Conservation (phyloP, 140 eudicot species). For the Erigeron philadelphicus region DNA sequence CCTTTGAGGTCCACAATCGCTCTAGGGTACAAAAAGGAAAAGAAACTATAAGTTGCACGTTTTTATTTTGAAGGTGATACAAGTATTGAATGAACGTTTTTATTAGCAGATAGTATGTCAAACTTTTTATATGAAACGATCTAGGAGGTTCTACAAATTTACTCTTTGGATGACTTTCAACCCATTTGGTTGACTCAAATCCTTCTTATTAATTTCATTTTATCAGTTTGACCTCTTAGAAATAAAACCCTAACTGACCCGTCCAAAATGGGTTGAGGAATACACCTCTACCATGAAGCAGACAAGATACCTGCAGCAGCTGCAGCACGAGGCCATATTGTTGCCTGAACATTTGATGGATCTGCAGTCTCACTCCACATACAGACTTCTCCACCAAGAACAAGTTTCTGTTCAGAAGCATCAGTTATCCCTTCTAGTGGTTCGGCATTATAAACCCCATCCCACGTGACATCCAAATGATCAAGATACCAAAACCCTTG, state of each 20-base stretch:
- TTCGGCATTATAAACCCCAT: slow-evolving; percentile 59
- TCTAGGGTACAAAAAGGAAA: slow-evolving; percentile 32
- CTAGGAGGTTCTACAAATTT: neutral
- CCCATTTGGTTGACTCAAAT: neutral
- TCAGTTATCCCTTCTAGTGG: slow-evolving; percentile 73
- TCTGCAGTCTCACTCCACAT: slow-evolving; percentile 97
- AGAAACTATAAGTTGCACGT: neutral
- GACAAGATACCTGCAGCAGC: slow-evolving; percentile 79
- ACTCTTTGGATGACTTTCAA: neutral
- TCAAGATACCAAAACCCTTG: slow-evolving; percentile 94
- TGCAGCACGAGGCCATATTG: slow-evolving; percentile 99
- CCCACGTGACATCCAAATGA: slow-evolving; percentile 82
- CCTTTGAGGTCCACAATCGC: slow-evolving; percentile 76
- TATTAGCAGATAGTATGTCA: neutral
- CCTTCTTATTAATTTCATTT: neutral
- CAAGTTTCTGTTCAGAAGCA: slow-evolving; percentile 51
- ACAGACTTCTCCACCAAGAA: slow-evolving; percentile 92
- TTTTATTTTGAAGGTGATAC: neutral
- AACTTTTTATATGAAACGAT: neutral
- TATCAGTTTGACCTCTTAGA: neutral
- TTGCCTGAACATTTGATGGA: slow-evolving; percentile 81
- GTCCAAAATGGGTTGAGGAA: neutral
- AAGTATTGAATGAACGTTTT: too few species aligned
- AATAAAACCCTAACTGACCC: neutral
- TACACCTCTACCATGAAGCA: neutral